These are phyloP conservation scores for Claviceps digitariae DNA, from an alignment of 2,329 filamentous ascomycete species.

Conservation along the genomic window DNA sequence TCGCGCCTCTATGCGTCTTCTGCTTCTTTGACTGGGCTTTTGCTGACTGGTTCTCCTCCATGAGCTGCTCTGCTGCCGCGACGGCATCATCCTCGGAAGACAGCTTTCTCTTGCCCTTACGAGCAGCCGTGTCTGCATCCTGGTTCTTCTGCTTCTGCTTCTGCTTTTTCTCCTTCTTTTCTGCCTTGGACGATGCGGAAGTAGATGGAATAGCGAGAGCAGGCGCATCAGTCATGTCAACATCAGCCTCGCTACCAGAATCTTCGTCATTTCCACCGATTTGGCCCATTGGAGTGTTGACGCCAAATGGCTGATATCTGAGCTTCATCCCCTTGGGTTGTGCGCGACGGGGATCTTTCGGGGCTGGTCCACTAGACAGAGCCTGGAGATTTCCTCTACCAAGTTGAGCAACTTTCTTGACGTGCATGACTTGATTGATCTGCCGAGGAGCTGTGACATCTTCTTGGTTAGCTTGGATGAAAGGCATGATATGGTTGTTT, in stretches of 20 bases:
- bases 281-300: conserved; percentile 20
- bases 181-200: conserved; percentile 9
- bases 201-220: conserved; percentile 9
- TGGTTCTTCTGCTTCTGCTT: conserved; percentile 1
- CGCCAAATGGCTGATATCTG: conserved; percentile 54
- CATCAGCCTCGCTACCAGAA: conserved; percentile 30
- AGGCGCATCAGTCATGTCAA: conserved; percentile 31
- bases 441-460: conserved; percentile 18
- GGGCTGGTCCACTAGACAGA: conserved; percentile 26
- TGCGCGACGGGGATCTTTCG: conserved; percentile 39
- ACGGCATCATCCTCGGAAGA: conserved; percentile 24
- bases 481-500: too few relatives aligned
- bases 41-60: conserved; percentile 19
- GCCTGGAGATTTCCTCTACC: conserved; percentile 17
- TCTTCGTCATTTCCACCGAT: conserved; percentile 30
- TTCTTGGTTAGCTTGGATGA: conserved; percentile 5
- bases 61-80: conserved; percentile 21
- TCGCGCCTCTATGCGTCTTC: conserved; percentile 19
- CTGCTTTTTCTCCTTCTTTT: conserved; percentile 15
- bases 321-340: conserved; percentile 56
- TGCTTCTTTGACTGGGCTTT: conserved; percentile 30
- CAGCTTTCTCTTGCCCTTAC: conserved; percentile 25
- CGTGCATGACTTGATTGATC: conserved; percentile 48
- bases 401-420: conserved; percentile 49
- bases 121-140: conserved; percentile 11